Evolutionary conservation across 352 stramenopile genomes (phyloP), one percentile per base, ranked within the genome.

Genomic region (Globisporangium viniferum): DNA sequence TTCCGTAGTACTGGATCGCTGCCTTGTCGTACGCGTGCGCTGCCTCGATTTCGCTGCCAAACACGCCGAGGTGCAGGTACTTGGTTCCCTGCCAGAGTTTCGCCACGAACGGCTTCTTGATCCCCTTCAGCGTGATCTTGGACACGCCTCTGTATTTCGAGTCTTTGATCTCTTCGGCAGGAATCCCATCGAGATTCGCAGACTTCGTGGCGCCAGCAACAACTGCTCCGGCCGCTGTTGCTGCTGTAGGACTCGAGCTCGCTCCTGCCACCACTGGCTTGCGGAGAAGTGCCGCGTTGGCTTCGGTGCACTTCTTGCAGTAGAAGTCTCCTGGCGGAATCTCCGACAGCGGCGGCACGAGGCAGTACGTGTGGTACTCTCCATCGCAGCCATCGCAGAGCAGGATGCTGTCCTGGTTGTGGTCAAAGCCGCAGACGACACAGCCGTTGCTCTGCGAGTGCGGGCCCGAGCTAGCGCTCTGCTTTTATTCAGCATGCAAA

Each of bases 321-420:
- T 91, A 95, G 59, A 95, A 95, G 61, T 95, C 86, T 44, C 84
- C 86, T 3, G 80, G 73, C 7, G 88, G 88, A 71, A 95, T 91
- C 70, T 91, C 80, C 0, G 67, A 66, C 5, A 95, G 75, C 54
- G 88, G 86, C 8, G 88, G 88, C 58, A 86, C 77, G 18, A 95
- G 82, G 73, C 88, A 95, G 67, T 93, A 92, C 14, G 70, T 94
- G 77, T 95, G 88, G 73, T 94, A 95, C 78, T 95, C 88, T n/a
- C 75, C 86, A 62, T 93, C 84, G 69, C 88, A 95, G 72, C 87
- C 85, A 64, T 95, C 88, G 41, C 88, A 95, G 9, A 95, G 79
- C 58, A 95, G 57, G 64, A 95, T 95, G 66, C 83, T 88, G 73
- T 91, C 83, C 27, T 80, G 86, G 69, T 93, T 82, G 68, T 91